Percentiles rank a stretch among this genome's conserved stretches.
Conservation (phyloP, 306 rosid genomes). For the Quercus ilex region DNA sequence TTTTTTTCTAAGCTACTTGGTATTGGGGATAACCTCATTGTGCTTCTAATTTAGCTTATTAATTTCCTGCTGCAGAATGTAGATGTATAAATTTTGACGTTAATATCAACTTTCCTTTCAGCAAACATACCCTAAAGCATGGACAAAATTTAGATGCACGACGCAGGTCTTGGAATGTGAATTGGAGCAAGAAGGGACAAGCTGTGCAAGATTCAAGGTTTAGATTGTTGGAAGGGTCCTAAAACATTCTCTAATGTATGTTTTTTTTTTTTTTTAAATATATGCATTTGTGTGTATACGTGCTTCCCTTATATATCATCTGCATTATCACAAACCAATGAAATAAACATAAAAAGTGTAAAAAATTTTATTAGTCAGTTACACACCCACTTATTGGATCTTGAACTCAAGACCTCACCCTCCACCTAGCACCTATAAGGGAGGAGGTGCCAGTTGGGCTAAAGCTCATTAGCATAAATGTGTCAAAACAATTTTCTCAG, state of each 20-base stretch:
- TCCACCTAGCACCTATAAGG: too few relatives aligned
- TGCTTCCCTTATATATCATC: not conserved
- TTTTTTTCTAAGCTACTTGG: not conserved
- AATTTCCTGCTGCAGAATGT: not conserved
- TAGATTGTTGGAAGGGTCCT: not conserved
- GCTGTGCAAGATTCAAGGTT: not conserved
- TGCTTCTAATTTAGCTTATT: not conserved
- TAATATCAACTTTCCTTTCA: not conserved
- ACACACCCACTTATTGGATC: too few relatives aligned
- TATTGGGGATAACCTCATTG: not conserved
- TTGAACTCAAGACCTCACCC: too few relatives aligned
- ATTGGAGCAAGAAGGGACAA: not conserved
- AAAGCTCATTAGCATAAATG: too few relatives aligned
- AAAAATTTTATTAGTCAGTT: too few relatives aligned
- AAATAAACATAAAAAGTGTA: not conserved
- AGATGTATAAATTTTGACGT: not conserved
- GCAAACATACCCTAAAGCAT: not conserved
- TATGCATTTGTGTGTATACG: not conserved
- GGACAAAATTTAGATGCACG: not conserved
- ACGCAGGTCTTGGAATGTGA: not conserved
- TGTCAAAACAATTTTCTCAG: not conserved
- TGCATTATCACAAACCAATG: not conserved
- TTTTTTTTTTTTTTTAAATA: not conserved
- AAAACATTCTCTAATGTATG: not conserved
- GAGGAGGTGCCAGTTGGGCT: too few relatives aligned